These are phyloP conservation scores for Leccinellum luteum DNA, from an alignment of 768 basidiomycete species.

Conservation along the genomic window DNA sequence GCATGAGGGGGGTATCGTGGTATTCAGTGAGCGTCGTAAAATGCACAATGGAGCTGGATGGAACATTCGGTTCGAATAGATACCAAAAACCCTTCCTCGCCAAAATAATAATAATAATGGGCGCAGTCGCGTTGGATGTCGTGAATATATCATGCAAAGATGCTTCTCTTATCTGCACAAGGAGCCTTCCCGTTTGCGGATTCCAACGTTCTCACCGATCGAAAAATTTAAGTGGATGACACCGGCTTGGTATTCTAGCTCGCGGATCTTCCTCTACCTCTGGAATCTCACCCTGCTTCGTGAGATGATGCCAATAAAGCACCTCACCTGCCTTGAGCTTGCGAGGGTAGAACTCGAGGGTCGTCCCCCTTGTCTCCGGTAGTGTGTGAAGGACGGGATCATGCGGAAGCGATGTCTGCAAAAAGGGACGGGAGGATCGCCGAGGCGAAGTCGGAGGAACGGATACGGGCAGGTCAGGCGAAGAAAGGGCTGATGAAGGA, in stretches of 20 bases:
- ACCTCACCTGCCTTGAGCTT: slow-evolving; percentile 57
- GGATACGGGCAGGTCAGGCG: slow-evolving; percentile 22
- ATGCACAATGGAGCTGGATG: slow-evolving; percentile 26
- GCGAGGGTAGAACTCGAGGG: slow-evolving; percentile 29
- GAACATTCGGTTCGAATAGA: slow-evolving; percentile 32
- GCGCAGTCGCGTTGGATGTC: slow-evolving; percentile 23
- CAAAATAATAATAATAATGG: slow-evolving; percentile 12
- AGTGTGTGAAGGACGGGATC: slow-evolving; percentile 10
- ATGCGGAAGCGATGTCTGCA: slow-evolving; percentile 12
- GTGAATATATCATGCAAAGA: slow-evolving; percentile 25
- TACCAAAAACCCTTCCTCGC: slow-evolving; percentile 23
- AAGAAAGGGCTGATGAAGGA: slow-evolving; percentile 23
- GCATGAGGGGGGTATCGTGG: slow-evolving; percentile 36
- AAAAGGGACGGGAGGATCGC: slow-evolving; percentile 22
- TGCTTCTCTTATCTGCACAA: slow-evolving; percentile 13
- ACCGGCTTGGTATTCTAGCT: slow-evolving; percentile 34
- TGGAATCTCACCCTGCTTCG: slow-evolving; percentile 68
- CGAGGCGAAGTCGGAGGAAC: slow-evolving; percentile 19
- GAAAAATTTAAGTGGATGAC: slow-evolving; percentile 10
- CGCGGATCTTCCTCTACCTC: slow-evolving; percentile 62
- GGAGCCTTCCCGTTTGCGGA: slow-evolving; percentile 7
- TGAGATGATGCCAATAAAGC: slow-evolving; percentile 75
- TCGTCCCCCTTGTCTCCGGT: slow-evolving; percentile 9
- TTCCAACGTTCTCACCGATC: slow-evolving; percentile 27
- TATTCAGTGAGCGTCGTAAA: slow-evolving; percentile 29